Base-by-base conservation (phyloP, 2,329 filamentous ascomycete species). In the Nothopassalora personata region DNA sequence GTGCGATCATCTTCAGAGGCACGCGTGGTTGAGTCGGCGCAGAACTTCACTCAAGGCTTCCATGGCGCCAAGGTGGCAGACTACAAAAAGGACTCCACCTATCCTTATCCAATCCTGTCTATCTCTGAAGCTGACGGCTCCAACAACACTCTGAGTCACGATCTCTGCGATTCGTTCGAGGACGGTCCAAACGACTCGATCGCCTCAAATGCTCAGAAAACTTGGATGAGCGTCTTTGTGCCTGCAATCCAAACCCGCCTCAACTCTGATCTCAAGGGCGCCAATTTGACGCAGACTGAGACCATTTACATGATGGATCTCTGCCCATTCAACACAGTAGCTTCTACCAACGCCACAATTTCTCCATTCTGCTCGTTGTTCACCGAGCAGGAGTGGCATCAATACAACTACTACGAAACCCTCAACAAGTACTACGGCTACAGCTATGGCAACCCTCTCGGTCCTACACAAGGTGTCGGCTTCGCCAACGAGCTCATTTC, bases 401-500 rank as follows among this genome's bases (percentile, higher is more conserved):
- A 82, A 60, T 96, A 95, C 74, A 86, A 91, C 73, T 96, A 96
- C 77, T 87, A 86, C 72, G 82, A 90, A 71, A 84, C 87, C 0
- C 76, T 97, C 8, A 85, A 85, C 64, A 96, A 96, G 71, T 96
- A 87, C 80, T 96, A 96, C 73, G 86, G 87, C 56, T 92, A 86
- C 73, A 85, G 87, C 10, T 81, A 83, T 30, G 91, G 91, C 13
- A 91, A 91, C 70, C 83, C 85, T 0, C 81, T 96, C 6, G 92
- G 89, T 0, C 83, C 91, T 5, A 91, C 90, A 0, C 91, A 95
- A 73, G 92, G 92, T 1, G 88, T 94, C 1, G 92, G 92, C 2
- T 97, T 87, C 69, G 86, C 87, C 57, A 96, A 95, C 73, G 92
- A 97, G 77, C 83, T 97, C 10, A 82, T 96, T 56, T 88, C 92